These are phyloP conservation scores for Pleurotus platypus DNA, from an alignment of 768 basidiomycete species.

Conservation along the genomic window DNA sequence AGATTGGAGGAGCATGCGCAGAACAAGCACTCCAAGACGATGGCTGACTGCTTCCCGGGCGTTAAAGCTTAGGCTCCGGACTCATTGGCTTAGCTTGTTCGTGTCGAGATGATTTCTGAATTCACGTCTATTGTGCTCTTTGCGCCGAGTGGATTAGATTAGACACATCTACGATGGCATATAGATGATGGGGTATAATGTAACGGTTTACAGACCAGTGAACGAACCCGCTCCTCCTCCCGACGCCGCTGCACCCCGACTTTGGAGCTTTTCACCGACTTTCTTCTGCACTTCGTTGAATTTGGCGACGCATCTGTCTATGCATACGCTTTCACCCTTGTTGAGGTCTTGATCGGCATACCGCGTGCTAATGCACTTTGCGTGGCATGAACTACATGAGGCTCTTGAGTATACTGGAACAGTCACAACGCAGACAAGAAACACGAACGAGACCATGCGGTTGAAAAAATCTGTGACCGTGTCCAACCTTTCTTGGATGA, in stretches of 20 bases:
- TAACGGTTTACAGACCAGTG: constrained; percentile 1
- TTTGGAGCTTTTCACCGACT: constrained; percentile 92
- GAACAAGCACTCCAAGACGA: constrained; percentile 75
- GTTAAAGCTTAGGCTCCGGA: constrained; percentile 18
- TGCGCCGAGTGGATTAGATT: too few relatives aligned
- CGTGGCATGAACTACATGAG: constrained; percentile 76
- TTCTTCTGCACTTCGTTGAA: constrained; percentile 97
- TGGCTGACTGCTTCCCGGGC: constrained; percentile 81
- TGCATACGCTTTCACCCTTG: constrained; percentile 98
- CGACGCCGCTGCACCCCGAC: constrained; percentile 42
- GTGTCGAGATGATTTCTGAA: too few relatives aligned
- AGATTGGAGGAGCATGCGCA: constrained; percentile 78
- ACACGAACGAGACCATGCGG: constrained; percentile 72
- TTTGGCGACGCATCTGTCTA: constrained; percentile 95
- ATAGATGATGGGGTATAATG: too few relatives aligned
- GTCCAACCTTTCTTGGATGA: constrained; percentile 58
- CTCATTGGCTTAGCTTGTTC: too few relatives aligned
- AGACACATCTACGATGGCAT: too few relatives aligned
- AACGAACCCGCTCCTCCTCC: constrained; percentile 18
- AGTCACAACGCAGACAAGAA: constrained; percentile 2
- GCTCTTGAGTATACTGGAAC: constrained; percentile 10
- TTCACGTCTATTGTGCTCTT: too few relatives aligned
- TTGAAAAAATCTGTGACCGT: constrained; percentile 97
- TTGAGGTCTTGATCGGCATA: constrained; percentile 91
- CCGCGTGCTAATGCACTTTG: constrained; percentile 86